phyloP scores from a whole-genome alignment of 1,284 basidiomycete genomes.

The Rhodotorula sp. region DNA sequence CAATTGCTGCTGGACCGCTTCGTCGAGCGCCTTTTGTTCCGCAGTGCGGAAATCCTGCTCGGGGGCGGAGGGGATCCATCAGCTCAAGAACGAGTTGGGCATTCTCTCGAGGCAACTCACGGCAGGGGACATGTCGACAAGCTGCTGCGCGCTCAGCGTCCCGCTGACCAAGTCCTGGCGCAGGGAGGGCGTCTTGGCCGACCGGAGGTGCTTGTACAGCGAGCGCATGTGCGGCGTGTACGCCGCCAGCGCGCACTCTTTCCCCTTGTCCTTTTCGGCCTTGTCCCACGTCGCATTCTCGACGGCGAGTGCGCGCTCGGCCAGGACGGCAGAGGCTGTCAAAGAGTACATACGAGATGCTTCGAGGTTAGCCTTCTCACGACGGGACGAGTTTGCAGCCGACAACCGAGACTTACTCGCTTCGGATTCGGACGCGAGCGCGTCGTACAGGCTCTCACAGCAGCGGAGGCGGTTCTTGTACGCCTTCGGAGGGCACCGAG shows the following conservation, averaged over 20 bases:
- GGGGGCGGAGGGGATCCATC: too few species aligned
- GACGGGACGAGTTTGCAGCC: not conserved
- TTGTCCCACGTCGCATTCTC: constrained; percentile 1
- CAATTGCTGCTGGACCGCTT: not conserved
- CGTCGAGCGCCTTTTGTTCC: not conserved
- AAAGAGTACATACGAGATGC: too few species aligned
- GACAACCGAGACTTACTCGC: constrained; percentile 62
- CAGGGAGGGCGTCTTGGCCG: constrained; percentile 83
- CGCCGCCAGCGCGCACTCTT: constrained; percentile 51
- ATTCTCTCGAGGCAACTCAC: not conserved
- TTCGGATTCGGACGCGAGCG: constrained; percentile 74
- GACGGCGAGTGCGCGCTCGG: not conserved
- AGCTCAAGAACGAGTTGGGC: not conserved
- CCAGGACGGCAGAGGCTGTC: constrained; percentile 47
- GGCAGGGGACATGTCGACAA: constrained; percentile 48
- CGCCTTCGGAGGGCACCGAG: constrained; percentile 54
- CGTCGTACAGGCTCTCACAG: constrained; percentile 83
- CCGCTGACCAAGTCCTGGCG: constrained; percentile 79
- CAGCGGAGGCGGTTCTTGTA: constrained; percentile 67
- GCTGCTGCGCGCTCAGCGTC: constrained; percentile 64
- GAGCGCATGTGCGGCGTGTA: constrained; percentile 82
- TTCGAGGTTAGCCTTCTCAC: constrained; percentile 1
- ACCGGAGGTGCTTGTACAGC: constrained; percentile 85
- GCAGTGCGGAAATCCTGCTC: constrained; percentile 7
- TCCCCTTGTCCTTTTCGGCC: not conserved